phyloP scores from a whole-genome alignment of 768 basidiomycete genomes.

The Xerocomus brunneocitrinus region DNA sequence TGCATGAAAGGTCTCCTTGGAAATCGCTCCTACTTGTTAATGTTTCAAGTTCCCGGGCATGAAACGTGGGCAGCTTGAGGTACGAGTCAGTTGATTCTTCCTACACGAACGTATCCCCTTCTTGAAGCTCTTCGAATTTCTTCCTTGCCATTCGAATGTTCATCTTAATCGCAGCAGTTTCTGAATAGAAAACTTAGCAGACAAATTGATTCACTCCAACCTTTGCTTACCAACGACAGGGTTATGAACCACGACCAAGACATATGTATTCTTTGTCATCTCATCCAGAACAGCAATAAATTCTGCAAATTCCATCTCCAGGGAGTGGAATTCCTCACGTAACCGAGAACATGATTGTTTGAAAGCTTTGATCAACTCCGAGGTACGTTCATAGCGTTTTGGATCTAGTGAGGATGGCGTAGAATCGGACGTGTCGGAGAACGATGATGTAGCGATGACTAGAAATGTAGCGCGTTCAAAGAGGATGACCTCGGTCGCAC shows the following conservation, averaged over 20 bases:
- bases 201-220: not conserved
- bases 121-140: slow-evolving; percentile 89
- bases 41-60: not conserved
- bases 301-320: slow-evolving; percentile 81
- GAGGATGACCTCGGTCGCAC: slow-evolving; percentile 89
- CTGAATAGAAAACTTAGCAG: slow-evolving; percentile 37
- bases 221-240: slow-evolving; percentile 70
- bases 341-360: slow-evolving; percentile 86
- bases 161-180: slow-evolving; percentile 81
- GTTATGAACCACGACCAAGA: slow-evolving; percentile 85
- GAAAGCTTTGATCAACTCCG: slow-evolving; percentile 93
- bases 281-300: slow-evolving; percentile 90
- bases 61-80: not conserved
- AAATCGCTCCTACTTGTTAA: not conserved
- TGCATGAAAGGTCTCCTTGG: not conserved
- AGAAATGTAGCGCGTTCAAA: slow-evolving; percentile 98
- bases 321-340: slow-evolving; percentile 77
- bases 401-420: slow-evolving; percentile 47
- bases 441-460: slow-evolving; percentile 83
- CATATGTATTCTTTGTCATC: slow-evolving; percentile 90
- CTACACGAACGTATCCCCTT: slow-evolving; percentile 57
- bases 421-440: slow-evolving; percentile 34
- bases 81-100: not conserved
- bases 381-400: slow-evolving; percentile 80
- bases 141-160: slow-evolving; percentile 82